These are phyloP conservation scores for Penstemon newberryi DNA, from an alignment of 257 asterid genomes.

Conservation along the genomic window DNA sequence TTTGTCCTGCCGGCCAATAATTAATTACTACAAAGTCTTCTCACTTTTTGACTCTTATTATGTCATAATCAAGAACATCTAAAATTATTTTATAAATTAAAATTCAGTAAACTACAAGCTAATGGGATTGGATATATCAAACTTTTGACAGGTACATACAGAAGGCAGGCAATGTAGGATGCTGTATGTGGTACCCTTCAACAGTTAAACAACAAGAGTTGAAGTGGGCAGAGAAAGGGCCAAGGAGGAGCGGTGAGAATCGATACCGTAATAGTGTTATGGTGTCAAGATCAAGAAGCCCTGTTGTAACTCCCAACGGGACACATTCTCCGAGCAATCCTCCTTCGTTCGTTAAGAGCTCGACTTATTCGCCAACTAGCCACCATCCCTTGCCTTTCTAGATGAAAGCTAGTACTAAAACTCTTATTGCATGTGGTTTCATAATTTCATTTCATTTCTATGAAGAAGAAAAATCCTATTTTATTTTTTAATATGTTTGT, in stretches of 20 bases:
- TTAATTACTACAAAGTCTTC: slow-evolving; percentile 2
- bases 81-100: neutral
- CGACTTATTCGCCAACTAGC: slow-evolving; percentile 52
- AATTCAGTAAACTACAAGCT: neutral
- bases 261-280: slow-evolving; percentile 39
- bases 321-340: slow-evolving; percentile 29
- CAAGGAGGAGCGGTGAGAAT: slow-evolving; percentile 53
- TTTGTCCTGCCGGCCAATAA: slow-evolving; percentile 26
- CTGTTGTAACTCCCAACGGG: slow-evolving; percentile 32
- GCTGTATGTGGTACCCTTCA: slow-evolving; percentile 66
- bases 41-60: neutral
- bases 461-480: too few relatives aligned
- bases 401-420: neutral
- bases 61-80: slow-evolving; percentile 14
- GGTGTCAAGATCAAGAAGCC: slow-evolving; percentile 50
- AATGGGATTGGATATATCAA: neutral
- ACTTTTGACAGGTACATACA: slow-evolving; percentile 55
- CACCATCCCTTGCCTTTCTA: slow-evolving; percentile 65
- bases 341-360: slow-evolving; percentile 51
- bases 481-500: neutral
- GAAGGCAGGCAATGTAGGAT: slow-evolving; percentile 62
- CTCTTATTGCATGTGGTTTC: neutral
- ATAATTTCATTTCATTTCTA: too few relatives aligned
- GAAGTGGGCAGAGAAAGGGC: slow-evolving; percentile 81
- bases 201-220: slow-evolving; percentile 70